phyloP scores from a whole-genome alignment of 2,329 filamentous ascomycete species.

The Scopulariopsis brevicaulis region DNA sequence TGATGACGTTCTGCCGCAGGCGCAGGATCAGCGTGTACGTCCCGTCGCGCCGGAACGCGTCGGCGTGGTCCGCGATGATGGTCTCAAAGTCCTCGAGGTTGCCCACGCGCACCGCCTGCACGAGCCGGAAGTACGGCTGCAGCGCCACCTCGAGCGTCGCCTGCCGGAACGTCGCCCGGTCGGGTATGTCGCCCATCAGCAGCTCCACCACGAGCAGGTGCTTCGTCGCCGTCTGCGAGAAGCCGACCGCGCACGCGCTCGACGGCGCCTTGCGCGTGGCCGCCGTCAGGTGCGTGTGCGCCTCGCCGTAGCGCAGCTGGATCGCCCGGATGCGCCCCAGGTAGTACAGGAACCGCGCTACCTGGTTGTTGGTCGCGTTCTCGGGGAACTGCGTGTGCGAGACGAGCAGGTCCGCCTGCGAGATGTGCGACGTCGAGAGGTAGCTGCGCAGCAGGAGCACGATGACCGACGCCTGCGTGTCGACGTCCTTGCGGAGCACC shows the following conservation, averaged over 20 bases:
- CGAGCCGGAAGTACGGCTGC: slow-evolving; percentile 85
- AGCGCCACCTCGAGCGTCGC: slow-evolving; percentile 77
- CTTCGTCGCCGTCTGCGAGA: slow-evolving; percentile 94
- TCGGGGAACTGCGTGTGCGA: slow-evolving; percentile 93
- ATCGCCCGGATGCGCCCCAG: slow-evolving; percentile 92
- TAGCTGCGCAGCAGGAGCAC: slow-evolving; percentile 93
- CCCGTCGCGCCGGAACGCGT: slow-evolving; percentile 82
- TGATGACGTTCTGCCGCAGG: slow-evolving; percentile 96
- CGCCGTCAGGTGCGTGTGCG: slow-evolving; percentile 84
- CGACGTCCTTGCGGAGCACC: slow-evolving; percentile 92
- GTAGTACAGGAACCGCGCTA: slow-evolving; percentile 95
- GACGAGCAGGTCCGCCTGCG: slow-evolving; percentile 89
- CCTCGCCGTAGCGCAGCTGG: slow-evolving; percentile 92
- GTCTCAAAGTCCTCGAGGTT: slow-evolving; percentile 90
- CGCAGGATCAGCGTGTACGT: slow-evolving; percentile 94
- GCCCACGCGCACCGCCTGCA: slow-evolving; percentile 92
- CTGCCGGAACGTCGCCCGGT: slow-evolving; percentile 87
- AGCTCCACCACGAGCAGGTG: slow-evolving; percentile 93
- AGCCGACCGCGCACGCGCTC: slow-evolving; percentile 78
- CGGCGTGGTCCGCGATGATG: slow-evolving; percentile 68
- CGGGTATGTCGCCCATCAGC: slow-evolving; percentile 96
- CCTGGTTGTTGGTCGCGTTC: slow-evolving; percentile 93
- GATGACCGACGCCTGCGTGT: slow-evolving; percentile 94
- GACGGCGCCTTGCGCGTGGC: slow-evolving; percentile 93
- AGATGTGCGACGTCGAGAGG: slow-evolving; percentile 89